These are phyloP conservation scores for Suillus spraguei DNA, from an alignment of 768 basidiomycete species.

Conservation along the genomic window DNA sequence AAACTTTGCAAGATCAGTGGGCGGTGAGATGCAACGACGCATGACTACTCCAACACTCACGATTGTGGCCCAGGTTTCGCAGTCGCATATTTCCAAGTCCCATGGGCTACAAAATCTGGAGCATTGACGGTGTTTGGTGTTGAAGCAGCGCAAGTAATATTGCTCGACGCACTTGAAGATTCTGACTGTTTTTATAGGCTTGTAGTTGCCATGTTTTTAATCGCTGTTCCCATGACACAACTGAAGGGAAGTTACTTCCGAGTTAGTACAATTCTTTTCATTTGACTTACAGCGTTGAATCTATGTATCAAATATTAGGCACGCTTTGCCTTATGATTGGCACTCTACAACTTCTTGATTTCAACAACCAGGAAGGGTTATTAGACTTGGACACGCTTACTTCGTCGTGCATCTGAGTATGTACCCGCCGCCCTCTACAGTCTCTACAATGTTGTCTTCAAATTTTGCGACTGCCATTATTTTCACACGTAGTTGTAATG, in stretches of 20 bases:
- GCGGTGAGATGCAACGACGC: slow-evolving; percentile 23
- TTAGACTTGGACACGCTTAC: too few species aligned
- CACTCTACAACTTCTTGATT: too few species aligned
- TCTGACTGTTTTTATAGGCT: slow-evolving; percentile 26
- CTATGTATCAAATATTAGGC: slow-evolving; percentile 13
- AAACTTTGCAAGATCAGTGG: slow-evolving; percentile 40
- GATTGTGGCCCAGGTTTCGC: slow-evolving; percentile 29
- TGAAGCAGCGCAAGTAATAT: slow-evolving; percentile 38
- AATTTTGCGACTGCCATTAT: too few species aligned
- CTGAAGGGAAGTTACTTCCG: slow-evolving; percentile 35
- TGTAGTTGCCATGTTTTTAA: slow-evolving; percentile 35
- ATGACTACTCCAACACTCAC: background rate
- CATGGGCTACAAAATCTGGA: slow-evolving; percentile 39
- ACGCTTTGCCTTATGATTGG: too few species aligned
- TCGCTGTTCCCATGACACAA: slow-evolving; percentile 40
- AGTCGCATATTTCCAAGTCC: slow-evolving; percentile 44
- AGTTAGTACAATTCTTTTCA: slow-evolving; percentile 21
- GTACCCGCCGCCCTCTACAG: too few species aligned
- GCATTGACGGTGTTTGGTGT: slow-evolving; percentile 38
- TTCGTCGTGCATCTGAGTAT: too few species aligned
- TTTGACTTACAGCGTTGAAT: background rate
- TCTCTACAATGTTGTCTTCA: too few species aligned
- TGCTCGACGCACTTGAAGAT: background rate
- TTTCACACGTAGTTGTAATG: too few species aligned
- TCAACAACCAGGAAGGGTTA: background rate